Evolutionary conservation across 148 eudicot species (phyloP).

Genomic region (Cornus suecica): DNA sequence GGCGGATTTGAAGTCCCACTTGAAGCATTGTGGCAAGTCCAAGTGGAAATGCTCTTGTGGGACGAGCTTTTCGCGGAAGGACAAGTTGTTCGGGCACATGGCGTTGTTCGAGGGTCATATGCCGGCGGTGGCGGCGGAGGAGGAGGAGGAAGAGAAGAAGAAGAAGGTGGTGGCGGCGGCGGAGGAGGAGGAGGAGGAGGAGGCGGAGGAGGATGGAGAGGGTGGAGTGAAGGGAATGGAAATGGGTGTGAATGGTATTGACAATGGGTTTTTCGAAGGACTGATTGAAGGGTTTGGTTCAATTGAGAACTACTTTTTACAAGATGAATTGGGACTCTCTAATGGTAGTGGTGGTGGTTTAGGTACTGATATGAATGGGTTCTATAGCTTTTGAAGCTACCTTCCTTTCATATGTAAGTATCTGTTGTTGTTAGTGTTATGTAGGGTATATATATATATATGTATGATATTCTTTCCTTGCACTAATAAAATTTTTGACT

Average conservation of each 20-base stretch:
- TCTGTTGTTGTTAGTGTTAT: too few relatives aligned
- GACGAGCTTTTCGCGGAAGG: conserved; percentile 62
- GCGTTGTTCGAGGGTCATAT: conserved; percentile 76
- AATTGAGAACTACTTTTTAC: neutral
- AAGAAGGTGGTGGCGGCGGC: neutral
- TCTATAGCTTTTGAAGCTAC: neutral
- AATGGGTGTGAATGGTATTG: conserved; percentile 4
- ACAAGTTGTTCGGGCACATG: conserved; percentile 74
- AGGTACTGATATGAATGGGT: neutral
- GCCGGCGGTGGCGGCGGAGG: conserved; percentile 45
- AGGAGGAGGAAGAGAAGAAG: conserved; percentile 12
- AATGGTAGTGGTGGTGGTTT: neutral
- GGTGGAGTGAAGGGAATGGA: conserved; percentile 10
- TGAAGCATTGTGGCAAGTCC: conserved; percentile 59
- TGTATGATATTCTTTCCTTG: neutral
- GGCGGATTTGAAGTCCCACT: conserved; percentile 70
- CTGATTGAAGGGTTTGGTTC: neutral
- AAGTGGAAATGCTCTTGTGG: conserved; percentile 71
- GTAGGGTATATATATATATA: neutral
- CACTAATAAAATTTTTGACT: neutral
- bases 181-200: neutral
- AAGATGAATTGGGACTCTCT: neutral
- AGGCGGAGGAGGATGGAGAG: conserved; percentile 14
- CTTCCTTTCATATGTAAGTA: neutral
- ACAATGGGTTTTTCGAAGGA: conserved; percentile 1